Base-by-base conservation (phyloP, 345 rosid genomes). In the Raphanus raphanistrum region DNA sequence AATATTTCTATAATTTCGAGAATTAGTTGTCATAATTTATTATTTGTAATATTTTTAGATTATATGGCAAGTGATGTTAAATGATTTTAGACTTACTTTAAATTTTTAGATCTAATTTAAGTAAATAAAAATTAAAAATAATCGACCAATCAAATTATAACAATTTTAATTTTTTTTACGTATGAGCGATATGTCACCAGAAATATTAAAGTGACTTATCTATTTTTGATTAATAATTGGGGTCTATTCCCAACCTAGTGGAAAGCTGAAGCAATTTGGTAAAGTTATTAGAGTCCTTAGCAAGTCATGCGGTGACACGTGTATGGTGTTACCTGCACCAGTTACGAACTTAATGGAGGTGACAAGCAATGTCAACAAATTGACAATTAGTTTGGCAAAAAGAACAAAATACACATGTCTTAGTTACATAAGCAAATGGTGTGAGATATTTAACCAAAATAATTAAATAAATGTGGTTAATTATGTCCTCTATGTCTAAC, bases 281-380 rank as follows among this genome's bases (percentile, higher is more conserved):
- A 15, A 62, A 33, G 6, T 11, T 25, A 11, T 52, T 63, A 12
- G 4, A 33, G n/a, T 45, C 13, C 5, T 61, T 61, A 61, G 6
- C 63, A 60, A 50, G 15, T 76, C 0, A 28, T 1, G 29, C 4
- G 35, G 0, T 3, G 80, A 63, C 33, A 70, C 48, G 35, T 77
- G 12, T 27, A 48, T 10, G 5, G 2, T 36, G 63, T 28, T 17
- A 64, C 28, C 7, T 16, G 13, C 80, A 77, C 66, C 12, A 41
- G 60, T 65, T 71, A 65, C 61, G 11, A 55, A 77, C 59, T 63
- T 63, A 64, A 29, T 55, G 17, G 61, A 71, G 50, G 61, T 71
- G 66, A 76, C 45, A 69, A 52, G 38, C 55, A 62, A 25, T 15
- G 70, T 70, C 70, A 64, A 52, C 70, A 76, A 33, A 21, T 31